Conservation (phyloP, 2,329 filamentous ascomycete species). For the Penicillium sumatraense region DNA sequence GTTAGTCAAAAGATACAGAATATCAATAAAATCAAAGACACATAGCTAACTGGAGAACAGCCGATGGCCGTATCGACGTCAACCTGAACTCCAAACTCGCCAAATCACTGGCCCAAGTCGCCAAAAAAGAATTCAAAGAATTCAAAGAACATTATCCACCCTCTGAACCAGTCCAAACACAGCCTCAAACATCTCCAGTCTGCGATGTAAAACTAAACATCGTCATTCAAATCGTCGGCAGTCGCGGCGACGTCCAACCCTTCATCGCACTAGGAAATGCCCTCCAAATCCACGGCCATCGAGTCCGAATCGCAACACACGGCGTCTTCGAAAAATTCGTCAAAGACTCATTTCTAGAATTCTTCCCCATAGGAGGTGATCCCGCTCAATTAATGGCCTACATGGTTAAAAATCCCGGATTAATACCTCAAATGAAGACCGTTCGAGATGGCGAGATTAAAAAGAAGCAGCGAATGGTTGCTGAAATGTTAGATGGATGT, state of each 20-base stretch:
- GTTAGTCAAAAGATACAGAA: conserved; percentile 4
- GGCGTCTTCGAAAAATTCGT: conserved; percentile 60
- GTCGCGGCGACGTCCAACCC: conserved; percentile 62
- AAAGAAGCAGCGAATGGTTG: conserved; percentile 38
- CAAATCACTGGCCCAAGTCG: conserved; percentile 27
- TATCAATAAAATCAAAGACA: neutral
- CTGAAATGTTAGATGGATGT: conserved; percentile 44
- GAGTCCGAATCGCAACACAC: conserved; percentile 63
- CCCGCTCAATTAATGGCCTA: conserved; percentile 58
- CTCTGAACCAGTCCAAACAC: neutral
- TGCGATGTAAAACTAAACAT: conserved; percentile 50
- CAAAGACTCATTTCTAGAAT: conserved; percentile 57
- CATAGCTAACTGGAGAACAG: conserved; percentile 6
- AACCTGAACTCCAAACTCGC: conserved; percentile 30
- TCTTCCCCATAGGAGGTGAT: conserved; percentile 63
- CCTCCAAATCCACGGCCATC: conserved; percentile 56
- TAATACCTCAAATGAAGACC: conserved; percentile 45
- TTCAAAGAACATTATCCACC: conserved; percentile 8
- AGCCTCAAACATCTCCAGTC: neutral
- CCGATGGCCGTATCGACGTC: conserved; percentile 28
- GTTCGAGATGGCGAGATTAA: conserved; percentile 41
- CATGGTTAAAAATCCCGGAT: conserved; percentile 55
- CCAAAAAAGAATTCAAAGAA: conserved; percentile 24
- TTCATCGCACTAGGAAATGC: conserved; percentile 62
- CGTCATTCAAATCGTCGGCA: conserved; percentile 63